phyloP scores from a whole-genome alignment of 768 basidiomycete genomes.

The Arthromyces matolae region DNA sequence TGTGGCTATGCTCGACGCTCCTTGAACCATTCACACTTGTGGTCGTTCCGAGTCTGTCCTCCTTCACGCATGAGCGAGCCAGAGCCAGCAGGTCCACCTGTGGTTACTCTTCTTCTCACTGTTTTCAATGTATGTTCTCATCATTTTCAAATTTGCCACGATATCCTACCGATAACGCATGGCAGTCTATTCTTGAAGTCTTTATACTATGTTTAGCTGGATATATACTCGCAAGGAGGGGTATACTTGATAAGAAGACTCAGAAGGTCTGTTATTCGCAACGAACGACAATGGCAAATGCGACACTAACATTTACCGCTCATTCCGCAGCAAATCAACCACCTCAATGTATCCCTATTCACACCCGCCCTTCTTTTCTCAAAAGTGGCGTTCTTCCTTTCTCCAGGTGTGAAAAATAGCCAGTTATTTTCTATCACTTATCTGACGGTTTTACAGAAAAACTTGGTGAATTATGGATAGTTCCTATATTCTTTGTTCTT shows the following conservation, averaged over 20 bases:
- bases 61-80: too few relatives aligned
- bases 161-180: not conserved
- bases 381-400: slow-evolving; percentile 90
- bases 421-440: not conserved
- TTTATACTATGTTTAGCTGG: slow-evolving; percentile 83
- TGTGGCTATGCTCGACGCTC: too few relatives aligned
- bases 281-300: too few relatives aligned
- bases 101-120: slow-evolving; percentile 52
- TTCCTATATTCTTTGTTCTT: slow-evolving; percentile 80
- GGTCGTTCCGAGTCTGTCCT: too few relatives aligned
- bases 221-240: slow-evolving; percentile 71
- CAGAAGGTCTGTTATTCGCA: slow-evolving; percentile 60
- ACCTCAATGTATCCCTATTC: slow-evolving; percentile 85
- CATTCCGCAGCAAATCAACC: slow-evolving; percentile 69
- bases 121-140: slow-evolving; percentile 50
- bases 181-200: slow-evolving; percentile 84
- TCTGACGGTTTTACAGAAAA: slow-evolving; percentile 44
- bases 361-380: slow-evolving; percentile 86
- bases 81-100: too few relatives aligned
- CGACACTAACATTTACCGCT: not conserved
- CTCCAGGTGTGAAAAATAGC: slow-evolving; percentile 52
- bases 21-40: too few relatives aligned
- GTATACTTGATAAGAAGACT: slow-evolving; percentile 84
- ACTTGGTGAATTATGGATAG: slow-evolving; percentile 78
- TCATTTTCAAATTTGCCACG: not conserved